Base-by-base conservation (phyloP, 73 alveolate species). In the Symbiodinium pilosum region DNA sequence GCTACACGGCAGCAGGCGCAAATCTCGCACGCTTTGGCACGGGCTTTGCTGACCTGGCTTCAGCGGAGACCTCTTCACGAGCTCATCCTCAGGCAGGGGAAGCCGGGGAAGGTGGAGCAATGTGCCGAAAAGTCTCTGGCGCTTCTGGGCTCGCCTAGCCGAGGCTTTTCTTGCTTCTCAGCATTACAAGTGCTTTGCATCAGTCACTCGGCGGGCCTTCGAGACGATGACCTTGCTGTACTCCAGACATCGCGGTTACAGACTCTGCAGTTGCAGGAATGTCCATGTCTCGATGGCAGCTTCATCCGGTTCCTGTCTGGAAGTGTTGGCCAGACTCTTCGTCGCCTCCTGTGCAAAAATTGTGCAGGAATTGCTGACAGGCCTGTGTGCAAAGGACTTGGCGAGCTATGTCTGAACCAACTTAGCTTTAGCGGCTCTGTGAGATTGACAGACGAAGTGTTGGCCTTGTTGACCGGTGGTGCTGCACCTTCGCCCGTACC, bases 371-470 rank as follows among this genome's bases (percentile, higher is more conserved):
- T 88, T 43, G 39, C 44, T 59, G 95, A 88, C 41, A 26, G 21
- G n/a, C 32, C 73, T 4, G 36, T 88, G 20, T 86, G 86, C 28
- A n/a, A 7, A 8, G 95, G 71, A 18, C 18, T 88, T 34, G 44
- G 69, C 9, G 42, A n/a, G 44, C 43, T 88, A 21, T 18, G 14
- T 12, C 95, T 88, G 43, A 36, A 34, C 34, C 95, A 88, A 26
- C 75, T 88, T 6, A 64, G 95, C 95, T 39, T 88, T 34, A 24
- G 85, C 12, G 95, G 95, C 47, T 56, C 95, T 39, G 43, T 41
- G 18, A 39, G 44, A 39, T 71, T 88, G 0, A 88, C 71, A 21
- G 73, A 88, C 75, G 95, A 83, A 24, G 26, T 88, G 21, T 43
- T 40, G 42, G 73, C 95, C 18, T 41, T 83, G 20, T 16, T 88